Evolutionary conservation across 2,329 filamentous ascomycete genomes (phyloP).

Genomic region (Eutypa lata): DNA sequence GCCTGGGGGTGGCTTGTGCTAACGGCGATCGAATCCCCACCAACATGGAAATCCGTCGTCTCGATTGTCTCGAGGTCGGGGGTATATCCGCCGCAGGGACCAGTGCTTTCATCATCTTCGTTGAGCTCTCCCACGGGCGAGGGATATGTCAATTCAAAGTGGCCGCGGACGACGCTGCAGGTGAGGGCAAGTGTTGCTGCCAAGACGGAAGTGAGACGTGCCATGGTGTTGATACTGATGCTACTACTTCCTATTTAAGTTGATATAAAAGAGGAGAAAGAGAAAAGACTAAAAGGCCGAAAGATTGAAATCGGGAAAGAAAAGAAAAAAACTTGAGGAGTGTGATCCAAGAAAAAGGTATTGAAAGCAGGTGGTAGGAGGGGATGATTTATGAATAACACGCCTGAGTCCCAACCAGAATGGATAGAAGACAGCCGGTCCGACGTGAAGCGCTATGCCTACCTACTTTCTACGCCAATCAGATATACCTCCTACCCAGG

Average conservation of each 20-base stretch:
- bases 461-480: too few relatives aligned
- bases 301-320: background rate
- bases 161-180: slow-evolving; percentile 39
- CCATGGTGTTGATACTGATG: slow-evolving; percentile 29
- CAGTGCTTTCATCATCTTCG: slow-evolving; percentile 41
- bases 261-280: background rate
- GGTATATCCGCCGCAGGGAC: slow-evolving; percentile 54
- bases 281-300: background rate
- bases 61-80: slow-evolving; percentile 36
- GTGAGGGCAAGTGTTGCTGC: slow-evolving; percentile 32
- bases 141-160: slow-evolving; percentile 52
- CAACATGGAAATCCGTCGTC: slow-evolving; percentile 53
- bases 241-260: background rate
- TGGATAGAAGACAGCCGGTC: too few relatives aligned
- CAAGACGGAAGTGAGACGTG: slow-evolving; percentile 30
- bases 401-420: too few relatives aligned
- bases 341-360: too few relatives aligned
- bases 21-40: slow-evolving; percentile 49
- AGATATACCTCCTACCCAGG: too few relatives aligned
- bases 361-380: too few relatives aligned
- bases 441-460: too few relatives aligned
- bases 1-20: slow-evolving; percentile 48
- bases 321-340: background rate
- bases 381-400: too few relatives aligned
- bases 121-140: slow-evolving; percentile 44